Base-by-base conservation (phyloP, 306 rosid genomes). In the Rosa rugosa region DNA sequence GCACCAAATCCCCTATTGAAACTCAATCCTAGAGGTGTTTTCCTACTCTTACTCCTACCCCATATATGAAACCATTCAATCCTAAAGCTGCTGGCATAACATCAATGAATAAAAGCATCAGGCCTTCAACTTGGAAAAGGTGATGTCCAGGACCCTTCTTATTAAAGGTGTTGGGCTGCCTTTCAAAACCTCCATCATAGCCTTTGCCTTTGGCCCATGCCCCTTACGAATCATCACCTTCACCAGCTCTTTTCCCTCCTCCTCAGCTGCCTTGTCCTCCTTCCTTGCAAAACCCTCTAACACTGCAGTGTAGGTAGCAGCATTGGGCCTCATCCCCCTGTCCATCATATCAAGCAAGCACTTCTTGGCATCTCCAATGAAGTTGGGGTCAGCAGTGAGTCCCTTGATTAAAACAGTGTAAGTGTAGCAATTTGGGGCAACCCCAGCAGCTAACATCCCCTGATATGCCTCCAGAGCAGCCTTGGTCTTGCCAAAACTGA, bases 401-500 rank as follows among this genome's bases (percentile, higher is more conserved):
- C 57, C 57, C 22, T 17, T 51, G n/a, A 51, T 51, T 17, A 51
- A 17, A 51, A 16, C 22, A 5, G n/a, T 51, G 57, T 51, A 51
- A 5, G 57, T 51, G 22, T 51, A 51, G 6, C 8, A 51, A 76
- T 88, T 89, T 0, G 94, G 94, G 11, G 80, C 38, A 0, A 91
- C 90, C 62, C 93, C 97, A 73, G 85, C 81, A 42, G 90, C 89
- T 12, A 91, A 89, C 97, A 91, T 93, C 6, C 89, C 80, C 78
- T 83, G 64, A 76, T 82, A 89, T 46, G 80, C 91, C 82, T 87
- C 91, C 23, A 84, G 91, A 79, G 88, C 89, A 51, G 1, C 22
- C 8, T 51, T 51, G 22, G 8, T 51, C 57, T 51, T 51, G 22
- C 57, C 57, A 16, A 80, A 86, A 91, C 79, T 79, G 64, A 82